Evolutionary conservation across 176 grass and related monocot genomes (phyloP), one percentile per base, ranked within the genome.

Genomic region (Bromus sterilis): DNA sequence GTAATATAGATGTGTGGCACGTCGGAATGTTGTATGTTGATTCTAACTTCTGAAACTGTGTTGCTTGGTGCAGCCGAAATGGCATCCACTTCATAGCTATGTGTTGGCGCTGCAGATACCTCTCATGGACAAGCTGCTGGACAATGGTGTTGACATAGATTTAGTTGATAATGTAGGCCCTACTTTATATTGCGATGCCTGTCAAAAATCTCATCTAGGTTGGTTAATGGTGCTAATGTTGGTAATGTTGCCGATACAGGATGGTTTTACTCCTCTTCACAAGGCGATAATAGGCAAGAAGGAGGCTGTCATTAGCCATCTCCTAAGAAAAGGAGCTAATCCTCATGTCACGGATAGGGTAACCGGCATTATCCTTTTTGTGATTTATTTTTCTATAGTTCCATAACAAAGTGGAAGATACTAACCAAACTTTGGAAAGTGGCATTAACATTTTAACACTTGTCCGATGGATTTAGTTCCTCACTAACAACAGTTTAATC

Each of bases 241-340:
- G 10, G n/a, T 66, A 34, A 2, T 78, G 4, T 39, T 85, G 78
- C 41, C 87, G 29, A 77, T 77, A 72, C 89, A 99, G 93, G 96
- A 95, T 90, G 91, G 96, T 13, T 87, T 90, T 62, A 93, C 91
- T 32, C 39, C 93, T 67, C 92, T 95, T 87, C 93, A 99, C 73
- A 99, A 90, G 57, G 89, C 85, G 0, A 29, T 99, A 26, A 99
- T 95, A 53, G 96, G 96, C 11, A 99, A 99, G 87, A 99, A 95
- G 32, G 96, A 99, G 87, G 91, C 93, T 37, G 93, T 95, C 41
- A 91, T 95, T 79, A 95, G 91, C 51, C 96, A 99, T 88, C 90
- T 99, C 35, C 71, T 99, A 23, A 84, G 96, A 56, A 95, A 91
- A 87, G 76, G 85, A 77, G 96, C 91, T 80, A 93, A 93, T 80